A percentile compares a stretch with the other conserved stretches of the same genome.
Conservation (phyloP, 352 stramenopile genomes). For the Poterioochromonas sp. region DNA sequence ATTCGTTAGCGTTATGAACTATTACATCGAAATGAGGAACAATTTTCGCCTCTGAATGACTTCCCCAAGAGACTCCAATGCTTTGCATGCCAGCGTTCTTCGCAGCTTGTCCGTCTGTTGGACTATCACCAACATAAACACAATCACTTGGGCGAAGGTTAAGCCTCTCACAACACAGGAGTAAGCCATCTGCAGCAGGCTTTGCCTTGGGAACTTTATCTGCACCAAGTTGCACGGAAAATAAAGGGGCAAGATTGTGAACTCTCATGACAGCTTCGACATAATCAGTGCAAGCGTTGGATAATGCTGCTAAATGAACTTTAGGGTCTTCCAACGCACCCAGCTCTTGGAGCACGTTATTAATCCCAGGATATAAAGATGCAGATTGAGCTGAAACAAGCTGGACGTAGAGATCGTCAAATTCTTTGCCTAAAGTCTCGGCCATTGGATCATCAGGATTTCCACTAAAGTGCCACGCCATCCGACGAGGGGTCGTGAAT, state of each 20-base stretch:
- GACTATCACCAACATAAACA: conserved; percentile 58
- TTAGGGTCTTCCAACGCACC: conserved; percentile 36
- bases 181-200: conserved; percentile 53
- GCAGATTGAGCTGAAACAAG: conserved; percentile 51
- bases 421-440: conserved; percentile 48
- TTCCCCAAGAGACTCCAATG: conserved; percentile 31
- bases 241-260: conserved; percentile 50
- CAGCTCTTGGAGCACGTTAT: conserved; percentile 36
- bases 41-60: neutral
- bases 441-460: conserved; percentile 41
- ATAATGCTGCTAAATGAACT: conserved; percentile 48
- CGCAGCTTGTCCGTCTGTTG: conserved; percentile 54
- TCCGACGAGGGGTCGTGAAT: conserved; percentile 54
- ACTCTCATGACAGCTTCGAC: conserved; percentile 54
- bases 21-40: neutral
- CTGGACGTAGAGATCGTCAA: conserved; percentile 57
- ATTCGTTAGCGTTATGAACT: neutral
- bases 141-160: conserved; percentile 46
- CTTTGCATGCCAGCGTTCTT: conserved; percentile 43
- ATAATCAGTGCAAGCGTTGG: conserved; percentile 59
- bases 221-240: conserved; percentile 52
- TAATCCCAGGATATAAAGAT: conserved; percentile 54
- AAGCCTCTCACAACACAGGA: conserved; percentile 51
- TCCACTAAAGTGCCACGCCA: conserved; percentile 51
- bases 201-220: conserved; percentile 55